A percentile compares a stretch with the other conserved stretches of the same genome.
Evolutionary conservation across 2,329 filamentous ascomycete genomes (phyloP).

Genomic region (Rosellinia necatrix): DNA sequence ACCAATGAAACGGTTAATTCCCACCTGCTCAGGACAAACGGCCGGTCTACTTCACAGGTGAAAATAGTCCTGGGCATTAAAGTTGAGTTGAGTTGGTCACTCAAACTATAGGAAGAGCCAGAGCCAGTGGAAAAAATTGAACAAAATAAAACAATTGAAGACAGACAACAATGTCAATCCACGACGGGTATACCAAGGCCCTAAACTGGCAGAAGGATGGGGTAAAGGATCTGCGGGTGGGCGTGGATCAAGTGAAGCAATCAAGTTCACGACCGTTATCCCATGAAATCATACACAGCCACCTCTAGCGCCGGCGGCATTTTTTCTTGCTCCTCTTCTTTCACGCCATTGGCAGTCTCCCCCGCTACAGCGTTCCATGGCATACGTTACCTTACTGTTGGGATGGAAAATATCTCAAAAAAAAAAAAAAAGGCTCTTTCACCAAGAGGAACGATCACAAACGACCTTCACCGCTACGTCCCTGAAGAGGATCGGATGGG

Average conservation of each 20-base stretch:
- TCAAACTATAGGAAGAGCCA: too few relatives aligned
- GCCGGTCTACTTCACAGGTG: too few relatives aligned
- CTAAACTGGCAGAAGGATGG: not conserved
- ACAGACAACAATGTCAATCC: too few relatives aligned
- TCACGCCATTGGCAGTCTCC: not conserved
- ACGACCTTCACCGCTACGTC: not conserved
- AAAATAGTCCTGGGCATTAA: too few relatives aligned
- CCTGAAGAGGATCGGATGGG: not conserved
- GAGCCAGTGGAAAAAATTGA: too few relatives aligned
- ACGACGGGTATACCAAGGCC: not conserved
- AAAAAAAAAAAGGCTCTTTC: too few relatives aligned
- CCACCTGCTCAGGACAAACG: too few relatives aligned
- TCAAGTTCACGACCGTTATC: not conserved
- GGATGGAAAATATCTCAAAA: not conserved
- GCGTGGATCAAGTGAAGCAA: conserved; percentile 2
- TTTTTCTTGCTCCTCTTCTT: not conserved
- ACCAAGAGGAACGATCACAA: conserved; percentile 1
- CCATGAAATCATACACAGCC: conserved; percentile 11
- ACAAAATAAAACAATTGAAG: too few relatives aligned
- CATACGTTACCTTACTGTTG: not conserved
- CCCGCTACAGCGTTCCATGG: not conserved
- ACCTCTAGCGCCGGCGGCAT: conserved; percentile 2
- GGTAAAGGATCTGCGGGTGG: not conserved
- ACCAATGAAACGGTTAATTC: too few relatives aligned
- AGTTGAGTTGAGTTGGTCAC: too few relatives aligned